Base-by-base conservation (phyloP, 2,329 filamentous ascomycete genomes). In the Lecanicillium sp. region DNA sequence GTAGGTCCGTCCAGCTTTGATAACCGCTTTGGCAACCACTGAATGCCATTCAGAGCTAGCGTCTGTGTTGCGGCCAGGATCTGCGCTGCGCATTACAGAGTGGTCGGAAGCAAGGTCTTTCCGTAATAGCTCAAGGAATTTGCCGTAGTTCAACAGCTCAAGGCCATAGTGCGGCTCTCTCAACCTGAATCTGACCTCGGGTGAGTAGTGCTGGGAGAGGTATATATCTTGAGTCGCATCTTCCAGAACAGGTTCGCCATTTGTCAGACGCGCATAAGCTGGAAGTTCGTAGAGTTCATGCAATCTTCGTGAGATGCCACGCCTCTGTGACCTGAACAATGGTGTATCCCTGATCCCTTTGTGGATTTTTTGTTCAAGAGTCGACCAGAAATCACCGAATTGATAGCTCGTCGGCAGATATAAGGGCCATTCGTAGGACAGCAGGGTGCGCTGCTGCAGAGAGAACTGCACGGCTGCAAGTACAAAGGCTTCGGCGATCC, bases 401-500 rank as follows among this genome's bases (percentile, higher is more conserved):
- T 52, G 4, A 56, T 52, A 1, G 48, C 45, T 0, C 52, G 42
- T 8, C 0, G 73, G 72, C 2, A 77, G 58, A 50, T 67, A 77
- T 43, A 61, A 58, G 64, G 70, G 68, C 73, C 73, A 76, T 3
- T 60, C 54, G 49, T 68, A 74, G 30, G 59, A 61, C 3, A 75
- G 58, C 1, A 52, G 56, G 1, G 56, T 36, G 15, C 19, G n/a
- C n/a, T 11, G 46, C 36, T 71, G 62, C 2, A 63, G 20, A 51
- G 65, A 71, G 23, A 76, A 64, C 36, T 69, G 51, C 9, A 57
- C 45, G 1, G 73, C 57, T 0, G 67, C 70, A 20, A 58, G 55
- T 9, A 67, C 43, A 48, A 76, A 73, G 0, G 63, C 61, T 0
- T 61, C 54, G 1, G 67, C 64, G 11, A 76, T 61, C 3, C 58